Conservation (phyloP, 352 stramenopile species). For the Albugo laibachii region DNA sequence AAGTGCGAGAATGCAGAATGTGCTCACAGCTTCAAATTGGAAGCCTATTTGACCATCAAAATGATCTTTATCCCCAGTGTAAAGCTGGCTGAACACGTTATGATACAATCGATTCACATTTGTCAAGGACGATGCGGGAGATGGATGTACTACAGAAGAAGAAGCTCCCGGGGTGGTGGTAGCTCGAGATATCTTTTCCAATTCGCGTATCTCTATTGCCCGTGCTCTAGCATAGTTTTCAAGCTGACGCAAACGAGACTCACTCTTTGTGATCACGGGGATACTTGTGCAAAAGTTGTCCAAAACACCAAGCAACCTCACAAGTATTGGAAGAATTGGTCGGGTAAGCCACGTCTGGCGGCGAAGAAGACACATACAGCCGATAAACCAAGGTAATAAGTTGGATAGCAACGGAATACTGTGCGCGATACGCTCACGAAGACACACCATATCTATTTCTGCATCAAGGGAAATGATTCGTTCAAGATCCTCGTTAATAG, state of each 20-base stretch:
- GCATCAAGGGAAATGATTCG: constrained; percentile 8
- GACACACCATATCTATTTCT: not conserved
- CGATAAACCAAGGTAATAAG: constrained; percentile 57
- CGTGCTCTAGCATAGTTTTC: constrained; percentile 36
- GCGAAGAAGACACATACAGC: constrained; percentile 54
- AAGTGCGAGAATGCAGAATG: constrained; percentile 61
- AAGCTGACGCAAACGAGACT: constrained; percentile 36
- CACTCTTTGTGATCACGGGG: constrained; percentile 32
- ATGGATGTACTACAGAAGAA: no score
- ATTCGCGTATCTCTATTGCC: constrained; percentile 36
- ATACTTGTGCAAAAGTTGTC: constrained; percentile 60
- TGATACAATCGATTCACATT: constrained; percentile 10
- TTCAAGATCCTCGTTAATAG: constrained; percentile 20
- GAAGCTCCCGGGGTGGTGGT: no score
- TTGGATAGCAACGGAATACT: constrained; percentile 33
- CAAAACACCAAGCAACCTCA: constrained; percentile 35
- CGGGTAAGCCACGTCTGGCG: constrained; percentile 62
- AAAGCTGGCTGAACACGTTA: constrained; percentile 77
- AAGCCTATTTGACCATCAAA: constrained; percentile 81
- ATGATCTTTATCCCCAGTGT: constrained; percentile 77
- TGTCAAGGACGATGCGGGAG: no score
- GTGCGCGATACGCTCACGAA: constrained; percentile 15
- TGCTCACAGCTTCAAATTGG: constrained; percentile 71
- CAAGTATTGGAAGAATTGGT: constrained; percentile 37
- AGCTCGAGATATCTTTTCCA: constrained; percentile 11